Evolutionary conservation across 1,139 yeast species (phyloP), one percentile per base, ranked within the genome.

Genomic region (Suhomyces taliae): DNA sequence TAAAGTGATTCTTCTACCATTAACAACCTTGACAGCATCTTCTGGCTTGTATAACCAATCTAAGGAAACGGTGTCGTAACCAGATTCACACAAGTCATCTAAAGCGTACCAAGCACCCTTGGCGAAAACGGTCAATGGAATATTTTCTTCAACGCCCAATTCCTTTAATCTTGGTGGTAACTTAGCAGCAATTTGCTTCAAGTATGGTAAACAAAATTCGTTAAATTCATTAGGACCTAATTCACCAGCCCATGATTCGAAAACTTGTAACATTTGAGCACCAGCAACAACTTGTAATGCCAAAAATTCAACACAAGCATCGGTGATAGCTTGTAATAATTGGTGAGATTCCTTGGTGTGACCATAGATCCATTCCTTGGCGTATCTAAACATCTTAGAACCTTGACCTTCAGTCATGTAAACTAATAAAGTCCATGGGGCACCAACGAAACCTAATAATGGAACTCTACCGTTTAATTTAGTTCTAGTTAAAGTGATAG

Each of bases 381-480:
- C 97, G 62, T 78, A 90, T 62, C 97, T 79, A 72, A 88, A 93
- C 77, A 91, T 78, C 65, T 89, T 87, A 9, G 97, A 85, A 12
- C 97, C 97, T 58, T 96, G 97, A 42, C 99, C 99, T 69, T 93
- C 99, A 50, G 93, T 85, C 97, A 93, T 95, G 69, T 95, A 93
- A 37, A 91, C 97, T 71, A 93, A 77, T 53, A 93, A 72, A 9
- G 99, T 93, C 97, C 97, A 93, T 49, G 99, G 99, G 11, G 96
- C 97, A 48, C 99, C 99, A 57, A 93, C 89, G 69, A 93, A 93
- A 3, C 99, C 99, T 46, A 93, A 76, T 55, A 93, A 76, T 26
- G 99, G 99, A 14, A 91, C 98, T 59, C 96, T 80, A 41, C 99
- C 99, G 43, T 83, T 70, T 54, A 93, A 78, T 62, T 87, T 89